Evolutionary conservation across 148 eudicot species (phyloP).

Genomic region (Spergularia bocconei): DNA sequence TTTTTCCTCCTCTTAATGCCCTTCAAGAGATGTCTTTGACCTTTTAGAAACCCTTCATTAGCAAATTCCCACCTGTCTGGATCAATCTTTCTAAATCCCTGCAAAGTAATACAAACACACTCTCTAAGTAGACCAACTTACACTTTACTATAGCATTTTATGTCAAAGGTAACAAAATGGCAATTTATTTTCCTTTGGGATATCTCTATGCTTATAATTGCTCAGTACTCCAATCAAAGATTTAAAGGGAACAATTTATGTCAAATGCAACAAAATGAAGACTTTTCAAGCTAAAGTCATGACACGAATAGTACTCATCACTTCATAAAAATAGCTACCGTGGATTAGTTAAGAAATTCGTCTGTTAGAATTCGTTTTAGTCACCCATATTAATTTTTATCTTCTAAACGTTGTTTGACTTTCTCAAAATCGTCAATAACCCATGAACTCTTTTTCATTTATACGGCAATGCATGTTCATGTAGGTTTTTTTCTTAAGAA

Average conservation of each 20-base stretch:
- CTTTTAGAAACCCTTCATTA: constrained; percentile 69
- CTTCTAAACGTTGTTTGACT: neutral
- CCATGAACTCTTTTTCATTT: too few relatives aligned
- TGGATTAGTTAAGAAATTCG: too few relatives aligned
- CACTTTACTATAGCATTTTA: neutral
- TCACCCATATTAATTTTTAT: too few relatives aligned
- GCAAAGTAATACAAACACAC: constrained; percentile 20
- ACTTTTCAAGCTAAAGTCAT: neutral
- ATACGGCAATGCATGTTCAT: too few relatives aligned
- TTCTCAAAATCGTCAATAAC: neutral
- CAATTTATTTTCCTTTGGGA: too few relatives aligned
- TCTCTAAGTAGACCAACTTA: neutral
- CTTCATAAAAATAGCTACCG: neutral
- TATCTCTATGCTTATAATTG: too few relatives aligned
- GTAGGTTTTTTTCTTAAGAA: too few relatives aligned
- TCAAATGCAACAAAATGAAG: neutral
- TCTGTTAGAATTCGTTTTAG: too few relatives aligned
- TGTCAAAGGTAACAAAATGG: constrained; percentile 2
- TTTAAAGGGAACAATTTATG: neutral
- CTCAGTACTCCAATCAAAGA: too few relatives aligned
- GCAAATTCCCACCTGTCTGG: constrained; percentile 94
- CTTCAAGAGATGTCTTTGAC: constrained; percentile 65
- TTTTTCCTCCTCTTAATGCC: constrained; percentile 69
- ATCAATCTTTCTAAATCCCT: constrained; percentile 96
- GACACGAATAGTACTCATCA: neutral